Conservation (phyloP, 2,329 filamentous ascomycete genomes). For the Cladosporium velox region DNA sequence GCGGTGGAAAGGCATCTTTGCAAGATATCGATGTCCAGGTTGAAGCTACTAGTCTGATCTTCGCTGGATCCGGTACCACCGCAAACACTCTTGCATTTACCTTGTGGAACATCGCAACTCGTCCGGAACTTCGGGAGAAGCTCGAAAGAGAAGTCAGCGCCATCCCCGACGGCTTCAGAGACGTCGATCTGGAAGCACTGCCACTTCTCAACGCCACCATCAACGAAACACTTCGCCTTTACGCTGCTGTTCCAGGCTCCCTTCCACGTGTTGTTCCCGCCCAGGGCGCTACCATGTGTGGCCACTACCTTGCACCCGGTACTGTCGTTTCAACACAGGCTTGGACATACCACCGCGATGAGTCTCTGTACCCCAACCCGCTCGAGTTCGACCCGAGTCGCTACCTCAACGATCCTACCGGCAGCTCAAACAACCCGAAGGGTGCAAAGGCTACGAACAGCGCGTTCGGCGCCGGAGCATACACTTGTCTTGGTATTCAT, state of each 20-base stretch:
- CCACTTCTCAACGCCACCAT: constrained; percentile 35
- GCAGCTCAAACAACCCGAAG: constrained; percentile 23
- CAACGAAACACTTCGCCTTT: constrained; percentile 41
- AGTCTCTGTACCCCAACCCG: constrained; percentile 27
- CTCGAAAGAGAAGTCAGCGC: constrained; percentile 33
- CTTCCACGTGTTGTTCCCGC: constrained; percentile 34
- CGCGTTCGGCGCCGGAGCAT: constrained; percentile 68
- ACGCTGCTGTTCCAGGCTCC: constrained; percentile 36
- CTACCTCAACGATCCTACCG: constrained; percentile 38
- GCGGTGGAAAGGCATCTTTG: constrained; percentile 28
- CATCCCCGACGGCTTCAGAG: constrained; percentile 26
- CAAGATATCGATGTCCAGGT: constrained; percentile 32
- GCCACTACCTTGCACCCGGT: constrained; percentile 40
- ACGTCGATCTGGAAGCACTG: constrained; percentile 29
- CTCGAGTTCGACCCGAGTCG: constrained; percentile 34
- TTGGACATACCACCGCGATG: constrained; percentile 42
- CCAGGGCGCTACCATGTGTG: constrained; percentile 34
- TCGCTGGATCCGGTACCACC: constrained; percentile 39
- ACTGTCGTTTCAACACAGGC: constrained; percentile 43
- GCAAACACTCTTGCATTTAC: constrained; percentile 36
- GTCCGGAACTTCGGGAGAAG: constrained; percentile 26
- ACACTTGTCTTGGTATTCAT: constrained; percentile 70
- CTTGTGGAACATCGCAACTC: constrained; percentile 32
- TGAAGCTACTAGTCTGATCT: constrained; percentile 34
- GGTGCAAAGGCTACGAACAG: constrained; percentile 58